Conservation (phyloP, 495 filamentous ascomycete genomes). For the Hypoxylon cercidicola region DNA sequence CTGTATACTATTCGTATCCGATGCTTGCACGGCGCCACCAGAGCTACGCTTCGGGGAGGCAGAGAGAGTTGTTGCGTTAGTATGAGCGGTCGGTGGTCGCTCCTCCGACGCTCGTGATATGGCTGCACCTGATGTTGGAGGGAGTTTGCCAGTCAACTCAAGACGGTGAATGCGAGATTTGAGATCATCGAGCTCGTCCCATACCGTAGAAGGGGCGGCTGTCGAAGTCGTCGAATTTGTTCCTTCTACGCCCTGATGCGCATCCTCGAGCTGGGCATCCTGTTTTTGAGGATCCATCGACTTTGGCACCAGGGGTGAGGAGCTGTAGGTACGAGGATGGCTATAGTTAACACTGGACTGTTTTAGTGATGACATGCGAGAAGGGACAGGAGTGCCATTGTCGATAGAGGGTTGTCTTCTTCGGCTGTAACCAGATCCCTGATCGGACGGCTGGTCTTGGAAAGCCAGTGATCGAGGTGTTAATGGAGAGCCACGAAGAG, state of each 20-base stretch:
- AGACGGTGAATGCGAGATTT: slow-evolving; percentile 93
- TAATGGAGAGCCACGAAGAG: slow-evolving; percentile 53
- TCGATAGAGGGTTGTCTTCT: slow-evolving; percentile 55
- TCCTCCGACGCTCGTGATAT: slow-evolving; percentile 81
- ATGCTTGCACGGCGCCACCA: slow-evolving; percentile 53
- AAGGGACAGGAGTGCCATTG: slow-evolving; percentile 38
- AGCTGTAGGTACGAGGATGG: slow-evolving; percentile 62
- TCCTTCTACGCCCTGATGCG: slow-evolving; percentile 59
- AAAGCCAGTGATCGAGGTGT: slow-evolving; percentile 54
- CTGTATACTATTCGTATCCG: slow-evolving; percentile 45
- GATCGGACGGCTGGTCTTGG: slow-evolving; percentile 57
- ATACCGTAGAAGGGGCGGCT: slow-evolving; percentile 89
- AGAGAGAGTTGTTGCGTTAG: slow-evolving; percentile 91
- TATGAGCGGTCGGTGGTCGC: slow-evolving; percentile 88
- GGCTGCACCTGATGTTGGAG: slow-evolving; percentile 79
- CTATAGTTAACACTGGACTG: slow-evolving; percentile 66
- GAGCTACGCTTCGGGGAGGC: slow-evolving; percentile 79
- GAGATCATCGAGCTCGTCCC: slow-evolving; percentile 97
- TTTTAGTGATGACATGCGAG: slow-evolving; percentile 59
- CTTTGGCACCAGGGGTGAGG: slow-evolving; percentile 66
- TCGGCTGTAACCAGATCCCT: slow-evolving; percentile 52
- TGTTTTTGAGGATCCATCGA: slow-evolving; percentile 49
- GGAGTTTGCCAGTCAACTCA: slow-evolving; percentile 89
- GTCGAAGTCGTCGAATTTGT: slow-evolving; percentile 88
- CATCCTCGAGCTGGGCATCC: slow-evolving; percentile 48